Base-by-base conservation (phyloP, 345 rosid species). In the Lepidium sativum region DNA sequence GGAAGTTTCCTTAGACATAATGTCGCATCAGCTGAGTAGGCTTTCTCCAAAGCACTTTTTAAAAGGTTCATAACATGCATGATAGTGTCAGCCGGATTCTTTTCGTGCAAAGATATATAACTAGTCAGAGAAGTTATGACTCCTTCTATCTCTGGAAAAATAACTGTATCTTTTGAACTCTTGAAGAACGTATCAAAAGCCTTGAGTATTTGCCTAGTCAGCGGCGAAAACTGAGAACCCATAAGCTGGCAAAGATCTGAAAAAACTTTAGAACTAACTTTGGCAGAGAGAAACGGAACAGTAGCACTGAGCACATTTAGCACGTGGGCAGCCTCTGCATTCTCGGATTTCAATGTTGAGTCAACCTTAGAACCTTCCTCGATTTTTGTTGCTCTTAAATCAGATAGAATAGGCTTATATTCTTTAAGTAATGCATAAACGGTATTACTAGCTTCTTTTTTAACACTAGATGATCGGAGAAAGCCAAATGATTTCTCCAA, bases 291-390 rank as follows among this genome's bases (percentile, higher is more conserved):
- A 70, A 69, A 68, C 0, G 92, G 89, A 78, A 76, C 68, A 23
- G 73, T 54, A 69, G 80, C 72, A 70, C 82, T 86, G 74, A 94
- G 73, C 29, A 88, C 74, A 76, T 86, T 86, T 59, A 94, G 67
- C 85, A 84, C 72, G 69, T 86, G 88, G 29, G 86, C 84, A 74
- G 84, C 86, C 78, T 83, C 96, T 20, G 78, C 60, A 42, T 83
- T 73, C 63, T 84, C 84, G 9, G 79, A 67, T 58, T 75, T 83
- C n/a, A 71, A 63, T 33, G 60, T 21, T 2, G 52, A 54, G 21
- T 82, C 84, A 48, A 62, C 83, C 56, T 70, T 82, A 67, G 82
- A 77, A 41, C 55, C 84, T 68, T 82, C 83, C 35, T 39, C 67
- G 52, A 63, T 60, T 54, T 65, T 71, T 8, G 37, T 69, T 27